Evolutionary conservation across 2,329 filamentous ascomycete species (phyloP).

Genomic region (Neoarthrinium moseri): DNA sequence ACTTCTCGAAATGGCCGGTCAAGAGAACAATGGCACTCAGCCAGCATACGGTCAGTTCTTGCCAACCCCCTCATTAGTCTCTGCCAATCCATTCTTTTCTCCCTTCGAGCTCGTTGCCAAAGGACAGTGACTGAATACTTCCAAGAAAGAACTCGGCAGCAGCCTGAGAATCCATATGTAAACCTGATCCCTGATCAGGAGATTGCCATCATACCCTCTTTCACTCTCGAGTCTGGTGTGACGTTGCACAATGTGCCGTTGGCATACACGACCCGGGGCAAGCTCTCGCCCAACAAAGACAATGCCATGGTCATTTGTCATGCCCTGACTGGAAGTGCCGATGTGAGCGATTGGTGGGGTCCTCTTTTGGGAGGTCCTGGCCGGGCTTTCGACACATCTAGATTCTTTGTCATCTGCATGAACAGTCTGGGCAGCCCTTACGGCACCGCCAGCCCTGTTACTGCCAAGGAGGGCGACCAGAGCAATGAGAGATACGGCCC

Average conservation of each 20-base stretch:
- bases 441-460: slow-evolving; percentile 84
- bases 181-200: slow-evolving; percentile 84
- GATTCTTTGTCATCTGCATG: slow-evolving; percentile 84
- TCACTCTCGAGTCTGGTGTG: slow-evolving; percentile 90
- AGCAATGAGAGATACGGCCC: slow-evolving; percentile 81
- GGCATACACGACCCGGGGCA: slow-evolving; percentile 65
- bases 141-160: slow-evolving; percentile 63
- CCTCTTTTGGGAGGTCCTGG: slow-evolving; percentile 76
- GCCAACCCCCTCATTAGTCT: no score
- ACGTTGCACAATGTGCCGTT: slow-evolving; percentile 74
- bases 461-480: slow-evolving; percentile 78
- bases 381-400: slow-evolving; percentile 75
- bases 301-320: slow-evolving; percentile 80
- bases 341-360: slow-evolving; percentile 88
- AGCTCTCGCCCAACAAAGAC: slow-evolving; percentile 55
- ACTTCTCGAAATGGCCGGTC: slow-evolving; percentile 23
- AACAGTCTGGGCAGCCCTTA: slow-evolving; percentile 85
- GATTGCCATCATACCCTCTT: slow-evolving; percentile 82
- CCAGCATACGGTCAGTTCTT: slow-evolving; percentile 32
- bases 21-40: slow-evolving; percentile 15
- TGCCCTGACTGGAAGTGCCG: slow-evolving; percentile 80
- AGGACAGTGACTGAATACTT: slow-evolving; percentile 61
- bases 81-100: slow-evolving; percentile 8
- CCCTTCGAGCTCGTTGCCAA: slow-evolving; percentile 12
- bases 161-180: slow-evolving; percentile 91